Base-by-base conservation (phyloP, 2,329 filamentous ascomycete species). In the Bipolaris bicolor region DNA sequence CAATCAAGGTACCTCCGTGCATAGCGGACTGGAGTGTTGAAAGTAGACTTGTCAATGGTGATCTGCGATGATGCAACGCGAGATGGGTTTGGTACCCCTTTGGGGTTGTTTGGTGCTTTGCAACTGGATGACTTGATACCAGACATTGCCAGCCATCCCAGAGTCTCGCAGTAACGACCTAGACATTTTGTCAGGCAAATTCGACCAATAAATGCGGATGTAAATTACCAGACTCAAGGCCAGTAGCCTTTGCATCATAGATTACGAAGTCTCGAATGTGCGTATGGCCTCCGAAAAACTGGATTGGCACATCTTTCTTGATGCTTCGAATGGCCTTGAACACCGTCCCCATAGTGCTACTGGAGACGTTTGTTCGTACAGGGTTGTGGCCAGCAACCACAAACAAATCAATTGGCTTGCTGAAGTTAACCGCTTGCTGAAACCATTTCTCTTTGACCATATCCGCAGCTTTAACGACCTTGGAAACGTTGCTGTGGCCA, bases 1-100 rank as follows among this genome's bases (percentile, higher is more conserved):
- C 86, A 90, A 74, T 90, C 88, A 9, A 90, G 79, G 66, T 89
- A 90, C 22, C 87, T 81, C 7, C 87, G 83, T 3, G 83, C 82
- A 66, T 84, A 88, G 74, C 63, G 60, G n/a, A 73, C 39, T 36
- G 76, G 55, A n/a, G 73, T 74, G 1, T 67, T 62, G 10, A 65
- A 69, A 7, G 64, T 71, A n/a, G 74, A 75, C 1, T 67, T 0
- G 72, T 31, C 29, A 31, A 31, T 13, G 29, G 29, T 13, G 29
- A 31, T 4, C 29, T 31, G 29, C 10, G 29, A 13, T 9, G 11
- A 13, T 1, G 77, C 78, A 46, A 65, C 74, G 44, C 71, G 73
- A 5, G 74, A 78, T 15, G 78, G 81, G 47, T 77, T 78, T 3
- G 78, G 79, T 15, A 80, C 78, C 16, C 77, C 80, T 22, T 71